Percentiles rank a stretch among this genome's conserved stretches.
Evolutionary conservation across 345 rosid genomes (phyloP).

Genomic region (Salix viminalis): DNA sequence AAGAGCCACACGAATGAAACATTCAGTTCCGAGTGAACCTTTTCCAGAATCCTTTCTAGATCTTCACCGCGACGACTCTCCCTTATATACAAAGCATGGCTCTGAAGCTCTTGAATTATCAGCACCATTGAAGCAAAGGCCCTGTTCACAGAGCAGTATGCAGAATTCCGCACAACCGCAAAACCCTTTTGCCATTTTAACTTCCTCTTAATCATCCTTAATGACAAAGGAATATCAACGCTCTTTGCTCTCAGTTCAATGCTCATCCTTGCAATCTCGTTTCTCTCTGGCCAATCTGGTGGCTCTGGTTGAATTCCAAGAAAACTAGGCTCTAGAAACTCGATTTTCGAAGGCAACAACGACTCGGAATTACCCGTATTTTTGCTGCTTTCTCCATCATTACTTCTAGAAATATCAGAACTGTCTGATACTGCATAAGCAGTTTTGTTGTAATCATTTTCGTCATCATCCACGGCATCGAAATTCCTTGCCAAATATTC

Average conservation of each 20-base stretch:
- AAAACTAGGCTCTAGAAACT: slow-evolving; percentile 29
- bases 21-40: slow-evolving; percentile 51
- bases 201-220: slow-evolving; percentile 62
- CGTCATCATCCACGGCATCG: neutral
- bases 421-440: slow-evolving; percentile 12
- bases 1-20: slow-evolving; percentile 64
- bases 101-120: slow-evolving; percentile 65
- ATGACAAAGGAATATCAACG: slow-evolving; percentile 51
- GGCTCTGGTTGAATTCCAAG: slow-evolving; percentile 41
- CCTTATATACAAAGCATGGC: slow-evolving; percentile 39
- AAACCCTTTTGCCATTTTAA: slow-evolving; percentile 42
- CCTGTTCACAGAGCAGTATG: slow-evolving; percentile 51
- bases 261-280: slow-evolving; percentile 27
- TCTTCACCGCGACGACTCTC: slow-evolving; percentile 39
- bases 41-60: slow-evolving; percentile 29
- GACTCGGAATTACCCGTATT: slow-evolving; percentile 7
- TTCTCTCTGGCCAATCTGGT: slow-evolving; percentile 47
- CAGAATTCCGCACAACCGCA: slow-evolving; percentile 38
- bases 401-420: neutral
- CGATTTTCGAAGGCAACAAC: slow-evolving; percentile 27
- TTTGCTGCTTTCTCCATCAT: neutral
- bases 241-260: slow-evolving; percentile 55
- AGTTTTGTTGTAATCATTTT: neutral
- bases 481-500: slow-evolving; percentile 14
- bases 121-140: slow-evolving; percentile 69